Base-by-base conservation (phyloP, 2,329 filamentous ascomycete genomes). In the Penicillium sp. region DNA sequence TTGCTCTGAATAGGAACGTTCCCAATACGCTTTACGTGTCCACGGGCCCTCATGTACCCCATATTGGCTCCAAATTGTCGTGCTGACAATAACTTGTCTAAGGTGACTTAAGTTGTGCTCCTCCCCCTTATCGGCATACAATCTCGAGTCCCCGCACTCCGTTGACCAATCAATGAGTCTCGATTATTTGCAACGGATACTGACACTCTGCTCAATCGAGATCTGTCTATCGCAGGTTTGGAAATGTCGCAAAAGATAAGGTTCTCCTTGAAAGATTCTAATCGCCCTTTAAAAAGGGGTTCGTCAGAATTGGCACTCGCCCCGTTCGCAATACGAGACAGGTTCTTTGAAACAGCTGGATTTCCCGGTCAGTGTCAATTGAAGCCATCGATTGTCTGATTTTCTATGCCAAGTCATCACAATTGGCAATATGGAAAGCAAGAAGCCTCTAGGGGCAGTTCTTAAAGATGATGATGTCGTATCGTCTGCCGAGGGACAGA, bases 401-500 rank as follows among this genome's bases (percentile, higher is more conserved):
- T 31, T 31, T 31, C 31, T 33, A 16, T 16, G 4, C 14, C 31
- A 37, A 37, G 4, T 19, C 6, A 19, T 37, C 7, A n/a, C 35
- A 37, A 8, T 3, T 37, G 16, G 35, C 3, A 37, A 6, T 19
- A 37, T 67, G 61, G 65, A 69, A 19, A 42, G 31, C 29, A 67
- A 67, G 48, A 68, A 63, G 42, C 13, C 27, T 11, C 53, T 58
- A n/a, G 42, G 48, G 1, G 55, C 53, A 8, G 26, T 35, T 23
- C 29, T 48, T 2, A 53, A 39, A 6, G 58, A 62, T 21, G 58
- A 61, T 21, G 67, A 67, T 49, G 63, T 62, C 45, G 29, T 60
- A 19, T 67, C 67, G 2, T 57, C 63, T 4, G 60, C 66, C 45
- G 67, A 69, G 54, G 67, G 67, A 8, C 67, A 69, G 42, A n/a